Evolutionary conservation across 1,284 basidiomycete genomes (phyloP).

Genomic region (Heterobasidion parviporum): DNA sequence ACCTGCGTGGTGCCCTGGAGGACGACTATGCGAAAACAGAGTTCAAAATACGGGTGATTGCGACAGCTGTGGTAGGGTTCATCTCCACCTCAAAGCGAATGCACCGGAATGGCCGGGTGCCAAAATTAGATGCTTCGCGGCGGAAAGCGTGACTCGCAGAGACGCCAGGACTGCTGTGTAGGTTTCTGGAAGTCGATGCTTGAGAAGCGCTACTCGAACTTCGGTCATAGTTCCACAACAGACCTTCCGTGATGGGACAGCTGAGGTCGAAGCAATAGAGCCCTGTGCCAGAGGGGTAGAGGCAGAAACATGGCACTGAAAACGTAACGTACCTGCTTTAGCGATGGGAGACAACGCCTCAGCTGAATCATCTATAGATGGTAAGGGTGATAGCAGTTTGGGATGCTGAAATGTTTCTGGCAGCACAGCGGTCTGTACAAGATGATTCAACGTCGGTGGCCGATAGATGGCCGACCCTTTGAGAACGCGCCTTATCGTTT

Average conservation of each 20-base stretch:
- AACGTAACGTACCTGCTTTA: slow-evolving; percentile 18
- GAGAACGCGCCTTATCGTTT: slow-evolving; percentile 18
- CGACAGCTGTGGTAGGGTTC: background rate
- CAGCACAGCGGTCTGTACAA: background rate
- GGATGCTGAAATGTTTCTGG: background rate
- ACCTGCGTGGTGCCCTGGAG: slow-evolving; percentile 29
- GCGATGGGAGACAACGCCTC: slow-evolving; percentile 15
- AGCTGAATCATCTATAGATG: background rate
- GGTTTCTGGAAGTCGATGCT: slow-evolving; percentile 17
- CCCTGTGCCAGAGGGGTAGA: slow-evolving; percentile 15
- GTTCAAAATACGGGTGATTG: background rate
- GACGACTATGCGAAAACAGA: slow-evolving; percentile 15
- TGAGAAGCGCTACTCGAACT: no score
- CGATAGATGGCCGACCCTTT: background rate
- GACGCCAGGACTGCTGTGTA: slow-evolving; percentile 22
- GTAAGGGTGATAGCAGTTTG: background rate
- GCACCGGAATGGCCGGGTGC: slow-evolving; percentile 3
- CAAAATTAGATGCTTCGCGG: slow-evolving; percentile 14
- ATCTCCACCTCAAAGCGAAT: slow-evolving; percentile 24
- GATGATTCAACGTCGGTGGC: background rate
- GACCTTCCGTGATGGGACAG: slow-evolving; percentile 24
- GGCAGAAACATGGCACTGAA: background rate
- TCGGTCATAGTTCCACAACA: background rate
- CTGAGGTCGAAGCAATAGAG: slow-evolving; percentile 29
- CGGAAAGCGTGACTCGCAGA: slow-evolving; percentile 18